phyloP scores from a whole-genome alignment of 805 yeast genomes.

The Saturnispora mendoncae region DNA sequence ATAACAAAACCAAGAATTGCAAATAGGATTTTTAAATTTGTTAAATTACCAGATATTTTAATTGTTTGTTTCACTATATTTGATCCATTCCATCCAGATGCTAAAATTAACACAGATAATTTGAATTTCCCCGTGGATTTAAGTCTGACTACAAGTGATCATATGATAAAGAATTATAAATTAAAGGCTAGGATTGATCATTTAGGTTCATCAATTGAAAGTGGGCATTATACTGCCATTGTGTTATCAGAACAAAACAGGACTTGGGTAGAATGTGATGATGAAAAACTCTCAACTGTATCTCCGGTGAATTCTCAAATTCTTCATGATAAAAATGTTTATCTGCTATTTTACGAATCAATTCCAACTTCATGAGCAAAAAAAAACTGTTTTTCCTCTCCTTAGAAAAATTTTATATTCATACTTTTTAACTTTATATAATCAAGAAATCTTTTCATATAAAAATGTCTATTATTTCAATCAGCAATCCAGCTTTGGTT shows the following conservation, averaged over 20 bases:
- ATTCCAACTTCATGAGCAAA: background rate
- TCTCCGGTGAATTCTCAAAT: slow-evolving; percentile 31
- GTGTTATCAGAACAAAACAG: slow-evolving; percentile 40
- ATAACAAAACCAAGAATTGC: slow-evolving; percentile 24
- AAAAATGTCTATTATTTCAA: slow-evolving; percentile 23
- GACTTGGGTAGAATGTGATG: slow-evolving; percentile 70
- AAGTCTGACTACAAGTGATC: slow-evolving; percentile 30
- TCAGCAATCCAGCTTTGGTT: slow-evolving; percentile 18
- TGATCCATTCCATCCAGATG: slow-evolving; percentile 22
- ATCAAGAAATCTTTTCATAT: background rate
- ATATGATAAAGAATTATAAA: slow-evolving; percentile 39
- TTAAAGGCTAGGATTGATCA: slow-evolving; percentile 63
- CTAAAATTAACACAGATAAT: slow-evolving; percentile 20
- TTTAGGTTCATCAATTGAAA: slow-evolving; percentile 49
- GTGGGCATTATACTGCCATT: slow-evolving; percentile 71
- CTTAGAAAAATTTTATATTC: too few species aligned
- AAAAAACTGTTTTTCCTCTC: background rate
- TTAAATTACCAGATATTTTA: slow-evolving; percentile 29
- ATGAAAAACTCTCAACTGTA: slow-evolving; percentile 45
- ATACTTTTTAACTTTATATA: background rate
- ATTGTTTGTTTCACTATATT: slow-evolving; percentile 28
- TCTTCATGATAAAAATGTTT: slow-evolving; percentile 45
- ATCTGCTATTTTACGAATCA: slow-evolving; percentile 51
- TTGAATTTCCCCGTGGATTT: slow-evolving; percentile 20
- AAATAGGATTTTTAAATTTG: slow-evolving; percentile 23